Conservation (phyloP, 192 early-diverging fungal genomes). For the Dispira simplex region DNA sequence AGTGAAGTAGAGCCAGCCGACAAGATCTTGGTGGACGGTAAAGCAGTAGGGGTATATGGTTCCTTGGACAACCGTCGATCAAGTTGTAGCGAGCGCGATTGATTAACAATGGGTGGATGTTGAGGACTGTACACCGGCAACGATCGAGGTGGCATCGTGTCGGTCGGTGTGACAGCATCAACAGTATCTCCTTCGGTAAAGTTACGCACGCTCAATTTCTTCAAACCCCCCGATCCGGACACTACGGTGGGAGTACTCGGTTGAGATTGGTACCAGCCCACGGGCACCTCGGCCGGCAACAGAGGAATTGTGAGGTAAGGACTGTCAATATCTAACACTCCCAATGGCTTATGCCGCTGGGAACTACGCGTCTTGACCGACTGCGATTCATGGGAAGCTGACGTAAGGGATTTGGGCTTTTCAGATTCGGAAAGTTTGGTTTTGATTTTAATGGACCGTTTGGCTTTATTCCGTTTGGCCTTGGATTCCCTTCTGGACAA, state of each 20-base stretch:
- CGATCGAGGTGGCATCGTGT: not conserved
- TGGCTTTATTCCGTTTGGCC: too few species aligned
- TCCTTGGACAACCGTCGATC: not conserved
- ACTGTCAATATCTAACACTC: not conserved
- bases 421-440: too few species aligned
- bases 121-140: not conserved
- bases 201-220: slow-evolving; percentile 5
- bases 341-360: too few species aligned
- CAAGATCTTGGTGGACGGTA: too few species aligned
- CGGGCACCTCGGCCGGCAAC: not conserved
- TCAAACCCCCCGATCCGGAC: too few species aligned
- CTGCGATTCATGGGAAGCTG: too few species aligned
- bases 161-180: too few species aligned
- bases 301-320: not conserved
- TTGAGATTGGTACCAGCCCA: slow-evolving; percentile 8
- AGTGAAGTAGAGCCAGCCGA: too few species aligned
- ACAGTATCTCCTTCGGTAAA: not conserved
- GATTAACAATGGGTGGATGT: not conserved
- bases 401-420: too few species aligned
- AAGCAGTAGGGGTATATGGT: not conserved
- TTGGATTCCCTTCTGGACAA: too few species aligned
- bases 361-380: too few species aligned
- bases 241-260: not conserved
- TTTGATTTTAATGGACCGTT: too few species aligned
- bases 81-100: not conserved